Base-by-base conservation (phyloP, 768 basidiomycete species). In the Mycena galericulata region DNA sequence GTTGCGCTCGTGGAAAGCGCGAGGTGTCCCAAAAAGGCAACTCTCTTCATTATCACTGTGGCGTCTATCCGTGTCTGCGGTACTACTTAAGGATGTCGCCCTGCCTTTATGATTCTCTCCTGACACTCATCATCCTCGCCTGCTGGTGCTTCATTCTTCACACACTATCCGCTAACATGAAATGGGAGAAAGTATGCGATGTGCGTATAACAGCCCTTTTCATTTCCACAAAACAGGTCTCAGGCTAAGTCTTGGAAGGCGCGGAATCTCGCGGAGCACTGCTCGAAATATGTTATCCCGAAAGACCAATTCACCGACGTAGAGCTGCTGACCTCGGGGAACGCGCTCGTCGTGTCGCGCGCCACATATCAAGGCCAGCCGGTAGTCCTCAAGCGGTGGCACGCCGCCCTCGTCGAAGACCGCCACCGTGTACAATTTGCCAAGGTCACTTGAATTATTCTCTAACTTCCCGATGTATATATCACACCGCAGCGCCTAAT, bases 381-480 rank as follows among this genome's bases (percentile, higher is more conserved):
- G 12, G 67, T 72, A 3, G 50, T 54, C 0, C 17, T 72, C 22
- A 72, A 72, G 50, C 70, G 67, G 24, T 72, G 70, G 70, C 70
- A 72, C 22, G 70, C 58, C 32, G 58, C 70, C 9, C 24, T 46
- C 12, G 54, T 72, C 18, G 40, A 62, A 1, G 15, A 65, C n/a
- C 22, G 57, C 7, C 29, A 20, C 7, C 70, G 70, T 4, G 58
- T 64, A 3, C 20, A 45, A 15, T 68, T 72, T 10, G 32, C 67
- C 12, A 58, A 72, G 59, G 70, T 72, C 20, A 36, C n/a, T n/a
- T n/a, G n/a, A 7, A 9, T 43, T 18, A 17, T 24, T 32, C n/a
- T 3, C 8, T 40, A 14, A 2, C 41, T 27, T 22, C 6, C 51
- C 11, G 10, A 36, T 54, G 32, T 14, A 26, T 47, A 24, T n/a